phyloP scores from a whole-genome alignment of 129 eudicot species.

The Logfia minima region DNA sequence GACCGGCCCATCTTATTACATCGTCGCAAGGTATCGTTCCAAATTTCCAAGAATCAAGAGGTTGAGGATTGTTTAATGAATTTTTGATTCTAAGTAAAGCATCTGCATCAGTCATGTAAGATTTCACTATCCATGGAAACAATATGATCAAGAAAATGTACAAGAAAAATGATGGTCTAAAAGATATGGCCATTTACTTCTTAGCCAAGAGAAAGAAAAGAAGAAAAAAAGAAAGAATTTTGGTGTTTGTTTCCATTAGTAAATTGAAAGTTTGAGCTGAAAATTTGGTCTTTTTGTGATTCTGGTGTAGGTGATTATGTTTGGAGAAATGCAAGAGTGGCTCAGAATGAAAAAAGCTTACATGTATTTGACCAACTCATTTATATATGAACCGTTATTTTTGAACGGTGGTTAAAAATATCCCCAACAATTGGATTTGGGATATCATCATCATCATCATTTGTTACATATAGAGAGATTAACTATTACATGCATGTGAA shows the following conservation, averaged over 20 bases:
- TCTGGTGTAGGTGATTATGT: constrained; percentile 1
- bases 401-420: no score
- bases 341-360: constrained; percentile 28
- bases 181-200: constrained; percentile 37
- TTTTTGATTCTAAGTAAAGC: constrained; percentile 56
- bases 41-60: constrained; percentile 62
- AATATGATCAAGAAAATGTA: constrained; percentile 19
- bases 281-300: constrained; percentile 30
- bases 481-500: no score
- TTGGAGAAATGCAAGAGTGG: constrained; percentile 24
- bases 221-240: constrained; percentile 19
- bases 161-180: constrained; percentile 18
- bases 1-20: constrained; percentile 45
- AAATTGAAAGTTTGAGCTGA: constrained; percentile 2
- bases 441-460: no score
- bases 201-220: constrained; percentile 22
- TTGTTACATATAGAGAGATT: no score
- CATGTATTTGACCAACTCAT: constrained; percentile 32
- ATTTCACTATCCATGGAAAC: constrained; percentile 21
- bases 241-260: constrained; percentile 24
- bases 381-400: neutral
- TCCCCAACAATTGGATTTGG: no score
- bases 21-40: constrained; percentile 53
- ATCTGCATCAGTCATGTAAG: constrained; percentile 53
- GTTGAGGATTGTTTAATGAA: constrained; percentile 40